Base-by-base conservation (phyloP, 495 filamentous ascomycete species). In the Xylaria grammica region DNA sequence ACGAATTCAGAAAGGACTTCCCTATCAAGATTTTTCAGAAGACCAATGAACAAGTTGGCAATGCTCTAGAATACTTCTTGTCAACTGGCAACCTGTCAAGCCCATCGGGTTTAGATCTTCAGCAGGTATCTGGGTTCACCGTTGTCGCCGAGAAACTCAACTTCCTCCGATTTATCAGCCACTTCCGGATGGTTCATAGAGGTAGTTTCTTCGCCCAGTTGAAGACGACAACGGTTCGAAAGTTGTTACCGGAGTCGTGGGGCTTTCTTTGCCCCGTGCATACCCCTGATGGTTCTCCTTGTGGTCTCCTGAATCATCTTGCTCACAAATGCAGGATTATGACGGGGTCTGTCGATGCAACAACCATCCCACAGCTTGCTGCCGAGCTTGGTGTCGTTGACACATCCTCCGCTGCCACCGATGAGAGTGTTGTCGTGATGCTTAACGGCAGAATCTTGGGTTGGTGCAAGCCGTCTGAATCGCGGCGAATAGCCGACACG, bases 111-210 rank as follows among this genome's bases (percentile, higher is more conserved):
- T 83, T 99, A 49, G 95, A 98, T 84, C 75, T 97, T 65, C 94
- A 97, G 67, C 95, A 99, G 73, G 86, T 88, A 0, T 96, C 95
- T 29, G 95, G 95, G 62, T 99, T 95, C 78, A 96, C 91, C 0
- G 91, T 99, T 40, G 94, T 97, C 60, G 95, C 95, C 4, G 95
- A 99, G 77, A 98, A 98, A 83, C 93, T 98, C 72, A 99, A 99
- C 82, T 99, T 98, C 81, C 89, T 96, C 71, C 91, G 95, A 67
- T 99, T 99, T 80, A 96, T 99, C 79, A 94, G 91, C 80, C 95
- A 99, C 75, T 99, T 99, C 83, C 92, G 95, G 54, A 97, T 97
- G 93, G 93, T 99, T 64, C 95, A 99, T 77, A 85, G 95, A 88
- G 95, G 95, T 79, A 95, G 91, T 77, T 98, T 99, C 86, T 98